These are phyloP conservation scores for Phytomonas sp. DNA, from an alignment of 208 protist species.

Conservation along the genomic window DNA sequence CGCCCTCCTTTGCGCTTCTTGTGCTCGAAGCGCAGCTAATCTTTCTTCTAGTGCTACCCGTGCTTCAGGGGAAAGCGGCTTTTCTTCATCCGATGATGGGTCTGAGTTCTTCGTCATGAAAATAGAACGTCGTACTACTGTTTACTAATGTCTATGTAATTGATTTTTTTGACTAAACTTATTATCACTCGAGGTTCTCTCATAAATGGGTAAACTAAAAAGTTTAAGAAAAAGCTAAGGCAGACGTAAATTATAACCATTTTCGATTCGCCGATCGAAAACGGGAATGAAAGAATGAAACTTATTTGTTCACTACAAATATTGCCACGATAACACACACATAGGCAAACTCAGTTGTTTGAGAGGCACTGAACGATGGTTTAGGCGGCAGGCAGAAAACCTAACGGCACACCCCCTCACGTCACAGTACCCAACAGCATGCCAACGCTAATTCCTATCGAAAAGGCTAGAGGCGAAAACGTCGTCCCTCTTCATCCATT, in stretches of 20 bases:
- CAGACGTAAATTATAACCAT: neutral
- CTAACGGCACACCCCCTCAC: no score
- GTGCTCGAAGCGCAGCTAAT: neutral
- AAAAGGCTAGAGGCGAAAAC: no score
- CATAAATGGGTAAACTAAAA: neutral
- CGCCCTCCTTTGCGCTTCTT: neutral
- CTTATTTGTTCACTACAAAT: neutral
- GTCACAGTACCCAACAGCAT: neutral
- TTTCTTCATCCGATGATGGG: neutral
- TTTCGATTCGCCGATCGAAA: neutral
- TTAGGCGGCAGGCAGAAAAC: no score
- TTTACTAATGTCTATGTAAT: slow-evolving; percentile 6
- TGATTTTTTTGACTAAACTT: neutral
- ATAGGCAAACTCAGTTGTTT: no score
- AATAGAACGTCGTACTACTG: neutral
- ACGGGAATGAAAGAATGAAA: neutral
- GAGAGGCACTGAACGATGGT: neutral
- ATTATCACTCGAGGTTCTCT: neutral
- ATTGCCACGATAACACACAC: neutral
- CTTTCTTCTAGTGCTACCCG: neutral
- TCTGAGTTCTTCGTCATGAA: neutral
- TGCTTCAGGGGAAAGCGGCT: neutral
- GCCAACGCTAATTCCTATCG: no score
- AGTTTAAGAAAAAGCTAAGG: neutral
- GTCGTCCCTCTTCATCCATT: neutral